Evolutionary conservation across 441 rosid species (phyloP).

Genomic region (Adansonia madagascariensis): DNA sequence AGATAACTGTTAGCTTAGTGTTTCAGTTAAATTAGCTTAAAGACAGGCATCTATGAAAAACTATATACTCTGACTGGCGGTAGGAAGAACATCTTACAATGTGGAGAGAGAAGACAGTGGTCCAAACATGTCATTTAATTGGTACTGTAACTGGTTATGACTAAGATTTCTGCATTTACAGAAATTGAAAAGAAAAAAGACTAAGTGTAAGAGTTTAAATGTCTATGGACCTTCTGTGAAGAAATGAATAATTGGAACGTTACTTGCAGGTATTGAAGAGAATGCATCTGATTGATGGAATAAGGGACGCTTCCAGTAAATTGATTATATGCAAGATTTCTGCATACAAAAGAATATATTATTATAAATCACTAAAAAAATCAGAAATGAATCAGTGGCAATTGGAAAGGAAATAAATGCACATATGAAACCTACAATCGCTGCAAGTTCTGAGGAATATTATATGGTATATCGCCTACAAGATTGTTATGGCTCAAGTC

Average conservation of each 20-base stretch:
- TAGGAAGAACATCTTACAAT: conserved; percentile 61
- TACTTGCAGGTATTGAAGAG: conserved; percentile 83
- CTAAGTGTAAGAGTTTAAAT: conserved; percentile 10
- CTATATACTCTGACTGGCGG: not conserved
- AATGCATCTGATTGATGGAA: conserved; percentile 45
- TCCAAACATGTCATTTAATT: conserved; percentile 61
- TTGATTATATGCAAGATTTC: conserved; percentile 84
- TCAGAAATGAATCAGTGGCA: conserved; percentile 3
- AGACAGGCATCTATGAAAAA: not conserved
- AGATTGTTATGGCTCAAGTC: conserved; percentile 82
- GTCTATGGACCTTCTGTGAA: conserved; percentile 5
- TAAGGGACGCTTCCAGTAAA: conserved; percentile 64
- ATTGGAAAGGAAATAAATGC: conserved; percentile 16
- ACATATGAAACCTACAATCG: conserved; percentile 55
- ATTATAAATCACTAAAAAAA: conserved; percentile 25
- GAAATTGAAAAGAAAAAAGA: not conserved
- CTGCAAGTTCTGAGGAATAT: conserved; percentile 67
- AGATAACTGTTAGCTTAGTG: conserved; percentile 24
- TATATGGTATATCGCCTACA: conserved; percentile 58
- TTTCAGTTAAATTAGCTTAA: conserved; percentile 29
- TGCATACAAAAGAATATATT: conserved; percentile 35
- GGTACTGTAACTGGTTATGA: conserved; percentile 80
- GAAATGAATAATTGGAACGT: conserved; percentile 24
- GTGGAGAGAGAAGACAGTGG: conserved; percentile 72
- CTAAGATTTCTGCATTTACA: conserved; percentile 68